phyloP scores from a whole-genome alignment of 176 grass and related monocot species.

The Areca catechu region DNA sequence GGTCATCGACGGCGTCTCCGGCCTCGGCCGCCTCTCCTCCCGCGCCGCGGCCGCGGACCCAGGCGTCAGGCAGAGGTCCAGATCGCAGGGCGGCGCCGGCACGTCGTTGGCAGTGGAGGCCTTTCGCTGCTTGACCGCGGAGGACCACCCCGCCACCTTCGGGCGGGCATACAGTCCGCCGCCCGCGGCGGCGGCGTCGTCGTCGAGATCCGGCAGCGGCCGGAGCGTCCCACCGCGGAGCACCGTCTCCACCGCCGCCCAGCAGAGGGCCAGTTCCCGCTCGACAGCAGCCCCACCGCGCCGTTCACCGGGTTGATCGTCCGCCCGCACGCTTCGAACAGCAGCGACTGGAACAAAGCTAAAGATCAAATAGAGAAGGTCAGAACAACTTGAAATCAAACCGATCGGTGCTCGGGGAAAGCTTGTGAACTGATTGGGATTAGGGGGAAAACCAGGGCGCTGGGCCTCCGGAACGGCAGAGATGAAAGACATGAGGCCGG shows the following conservation, averaged over 20 bases:
- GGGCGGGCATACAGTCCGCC: slow-evolving; percentile 22
- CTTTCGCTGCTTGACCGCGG: background rate
- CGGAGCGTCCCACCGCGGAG: slow-evolving; percentile 56
- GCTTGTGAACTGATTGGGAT: too few species aligned
- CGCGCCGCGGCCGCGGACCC: background rate
- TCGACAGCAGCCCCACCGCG: slow-evolving; percentile 66
- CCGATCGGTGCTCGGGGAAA: too few species aligned
- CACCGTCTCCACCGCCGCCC: slow-evolving; percentile 70
- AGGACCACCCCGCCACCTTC: slow-evolving; percentile 9
- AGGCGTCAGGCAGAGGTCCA: slow-evolving; percentile 43
- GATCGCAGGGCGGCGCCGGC: slow-evolving; percentile 25
- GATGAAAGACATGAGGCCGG: slow-evolving; percentile 91
- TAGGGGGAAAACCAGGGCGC: slow-evolving; percentile 41
- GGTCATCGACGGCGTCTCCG: slow-evolving; percentile 65
- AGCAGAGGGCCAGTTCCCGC: slow-evolving; percentile 83
- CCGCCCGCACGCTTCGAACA: slow-evolving; percentile 88
- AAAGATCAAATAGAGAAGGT: too few species aligned
- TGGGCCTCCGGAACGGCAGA: slow-evolving; percentile 60
- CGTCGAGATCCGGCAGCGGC: slow-evolving; percentile 44
- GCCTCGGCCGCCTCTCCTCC: slow-evolving; percentile 18
- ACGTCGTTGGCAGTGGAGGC: background rate
- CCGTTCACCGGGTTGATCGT: slow-evolving; percentile 95
- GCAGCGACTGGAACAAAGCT: slow-evolving; percentile 88
- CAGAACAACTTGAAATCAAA: too few species aligned
- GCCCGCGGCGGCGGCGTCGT: background rate